phyloP scores from a whole-genome alignment of 257 asterid genomes.

The Avicennia marina region DNA sequence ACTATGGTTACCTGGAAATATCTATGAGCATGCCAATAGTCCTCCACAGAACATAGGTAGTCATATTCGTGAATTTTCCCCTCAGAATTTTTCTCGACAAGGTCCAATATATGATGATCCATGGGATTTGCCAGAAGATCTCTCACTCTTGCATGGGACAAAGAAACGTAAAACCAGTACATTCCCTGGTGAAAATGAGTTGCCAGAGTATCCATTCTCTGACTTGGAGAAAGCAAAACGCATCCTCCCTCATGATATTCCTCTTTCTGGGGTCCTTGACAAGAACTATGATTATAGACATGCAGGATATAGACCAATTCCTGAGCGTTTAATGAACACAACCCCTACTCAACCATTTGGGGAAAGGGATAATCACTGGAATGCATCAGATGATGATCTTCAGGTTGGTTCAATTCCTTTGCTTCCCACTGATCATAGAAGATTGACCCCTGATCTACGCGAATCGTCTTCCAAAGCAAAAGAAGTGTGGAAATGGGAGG shows the following conservation, averaged over 20 bases:
- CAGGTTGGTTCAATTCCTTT: conserved; percentile 38
- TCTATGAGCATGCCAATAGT: conserved; percentile 41
- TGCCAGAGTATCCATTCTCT: conserved; percentile 75
- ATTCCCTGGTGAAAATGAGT: conserved; percentile 51
- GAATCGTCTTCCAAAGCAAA: conserved; percentile 47
- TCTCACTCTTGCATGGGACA: conserved; percentile 47
- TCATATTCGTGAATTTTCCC: conserved; percentile 53
- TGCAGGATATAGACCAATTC: conserved; percentile 42
- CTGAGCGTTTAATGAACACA: conserved; percentile 31
- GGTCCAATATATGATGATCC: conserved; percentile 60
- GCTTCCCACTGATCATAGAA: conserved; percentile 38
- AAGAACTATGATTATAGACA: conserved; percentile 48
- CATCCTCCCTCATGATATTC: conserved; percentile 33
- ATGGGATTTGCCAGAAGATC: conserved; percentile 94
- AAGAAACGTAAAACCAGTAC: conserved; percentile 53
- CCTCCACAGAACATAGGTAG: conserved; percentile 43
- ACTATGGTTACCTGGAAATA: conserved; percentile 30
- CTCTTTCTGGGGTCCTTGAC: conserved; percentile 35
- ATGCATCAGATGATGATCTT: conserved; percentile 44
- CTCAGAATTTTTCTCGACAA: conserved; percentile 38
- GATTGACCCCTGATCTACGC: conserved; percentile 41
- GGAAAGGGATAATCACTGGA: conserved; percentile 47
- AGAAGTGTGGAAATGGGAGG: conserved; percentile 97
- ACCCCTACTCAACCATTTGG: conserved; percentile 31
- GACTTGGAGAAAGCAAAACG: conserved; percentile 54